Percentiles rank a stretch among this genome's conserved stretches.
Evolutionary conservation across 1,139 yeast species (phyloP).

Genomic region (Pichia sp.): DNA sequence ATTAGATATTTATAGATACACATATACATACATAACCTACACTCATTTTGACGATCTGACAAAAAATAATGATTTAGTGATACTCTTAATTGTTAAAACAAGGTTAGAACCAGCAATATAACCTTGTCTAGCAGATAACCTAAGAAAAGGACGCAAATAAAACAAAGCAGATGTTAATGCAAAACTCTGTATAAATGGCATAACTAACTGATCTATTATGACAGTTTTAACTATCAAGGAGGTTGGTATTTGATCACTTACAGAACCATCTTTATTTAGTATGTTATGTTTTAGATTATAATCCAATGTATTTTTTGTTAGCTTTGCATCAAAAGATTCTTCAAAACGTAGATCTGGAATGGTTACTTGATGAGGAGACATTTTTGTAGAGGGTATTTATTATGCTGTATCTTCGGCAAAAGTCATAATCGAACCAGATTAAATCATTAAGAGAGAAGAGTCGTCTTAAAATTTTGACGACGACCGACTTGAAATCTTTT

Average conservation of each 20-base stretch:
- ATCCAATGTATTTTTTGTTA: slow-evolving; percentile 28
- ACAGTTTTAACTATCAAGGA: slow-evolving; percentile 48
- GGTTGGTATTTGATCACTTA: neutral
- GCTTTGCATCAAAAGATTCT: slow-evolving; percentile 47
- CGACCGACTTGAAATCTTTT: neutral
- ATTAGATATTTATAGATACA: neutral
- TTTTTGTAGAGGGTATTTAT: neutral
- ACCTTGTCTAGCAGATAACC: neutral
- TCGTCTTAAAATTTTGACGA: neutral
- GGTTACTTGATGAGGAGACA: slow-evolving; percentile 15
- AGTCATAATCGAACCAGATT: too few species aligned
- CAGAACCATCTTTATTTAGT: neutral
- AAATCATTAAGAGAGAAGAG: too few species aligned
- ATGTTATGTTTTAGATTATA: neutral
- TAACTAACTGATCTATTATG: slow-evolving; percentile 55
- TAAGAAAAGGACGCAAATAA: slow-evolving; percentile 38
- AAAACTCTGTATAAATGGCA: slow-evolving; percentile 63
- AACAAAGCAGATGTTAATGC: slow-evolving; percentile 38
- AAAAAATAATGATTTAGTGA: slow-evolving; percentile 2
- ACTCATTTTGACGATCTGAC: neutral
- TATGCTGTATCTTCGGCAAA: neutral
- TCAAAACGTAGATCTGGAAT: slow-evolving; percentile 68
- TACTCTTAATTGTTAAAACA: neutral
- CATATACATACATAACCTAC: neutral
- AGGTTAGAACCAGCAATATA: neutral